A percentile compares a stretch with the other conserved stretches of the same genome.
Conservation (phyloP, 352 stramenopile species). For the Pseudoperonospora humuli region DNA sequence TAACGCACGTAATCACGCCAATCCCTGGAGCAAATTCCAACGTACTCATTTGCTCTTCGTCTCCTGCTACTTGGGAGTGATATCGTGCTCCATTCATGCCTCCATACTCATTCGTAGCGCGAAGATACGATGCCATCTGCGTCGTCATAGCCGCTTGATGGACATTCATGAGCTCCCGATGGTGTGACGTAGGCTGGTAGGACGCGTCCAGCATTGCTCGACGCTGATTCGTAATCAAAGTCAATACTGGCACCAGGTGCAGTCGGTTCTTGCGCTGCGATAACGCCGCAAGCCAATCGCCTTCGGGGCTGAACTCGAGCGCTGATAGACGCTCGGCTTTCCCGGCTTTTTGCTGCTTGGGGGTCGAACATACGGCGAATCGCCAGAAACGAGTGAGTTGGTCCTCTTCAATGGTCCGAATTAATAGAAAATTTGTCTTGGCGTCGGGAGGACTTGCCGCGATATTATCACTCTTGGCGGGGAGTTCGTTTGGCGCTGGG, state of each 20-base stretch:
- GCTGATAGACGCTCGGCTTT: conserved; percentile 48
- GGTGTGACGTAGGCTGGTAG: conserved; percentile 38
- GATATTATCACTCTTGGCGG: neutral
- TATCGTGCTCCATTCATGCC: conserved; percentile 77
- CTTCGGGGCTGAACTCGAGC: conserved; percentile 75
- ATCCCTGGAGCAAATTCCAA: conserved; percentile 73
- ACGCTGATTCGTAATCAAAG: conserved; percentile 49
- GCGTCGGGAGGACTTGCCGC: conserved; percentile 11
- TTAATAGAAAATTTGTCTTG: conserved; percentile 46
- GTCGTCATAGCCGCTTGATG: conserved; percentile 63
- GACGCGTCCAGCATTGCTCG: conserved; percentile 47
- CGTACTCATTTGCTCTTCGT: conserved; percentile 80
- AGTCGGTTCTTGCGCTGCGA: conserved; percentile 71
- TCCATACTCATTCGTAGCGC: conserved; percentile 70
- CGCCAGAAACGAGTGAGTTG: conserved; percentile 58
- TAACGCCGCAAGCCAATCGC: conserved; percentile 77
- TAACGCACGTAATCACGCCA: conserved; percentile 49
- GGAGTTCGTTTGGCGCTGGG: neutral
- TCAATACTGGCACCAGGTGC: conserved; percentile 63
- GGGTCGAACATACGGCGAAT: conserved; percentile 50
- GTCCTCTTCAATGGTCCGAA: conserved; percentile 76
- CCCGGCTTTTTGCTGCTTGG: conserved; percentile 49
- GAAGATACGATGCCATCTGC: conserved; percentile 80
- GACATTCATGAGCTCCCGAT: conserved; percentile 67
- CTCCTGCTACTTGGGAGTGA: conserved; percentile 69